A percentile compares a stretch with the other conserved stretches of the same genome.
Conservation (phyloP, 2,329 filamentous ascomycete species). For the Bipolaris oryzae region DNA sequence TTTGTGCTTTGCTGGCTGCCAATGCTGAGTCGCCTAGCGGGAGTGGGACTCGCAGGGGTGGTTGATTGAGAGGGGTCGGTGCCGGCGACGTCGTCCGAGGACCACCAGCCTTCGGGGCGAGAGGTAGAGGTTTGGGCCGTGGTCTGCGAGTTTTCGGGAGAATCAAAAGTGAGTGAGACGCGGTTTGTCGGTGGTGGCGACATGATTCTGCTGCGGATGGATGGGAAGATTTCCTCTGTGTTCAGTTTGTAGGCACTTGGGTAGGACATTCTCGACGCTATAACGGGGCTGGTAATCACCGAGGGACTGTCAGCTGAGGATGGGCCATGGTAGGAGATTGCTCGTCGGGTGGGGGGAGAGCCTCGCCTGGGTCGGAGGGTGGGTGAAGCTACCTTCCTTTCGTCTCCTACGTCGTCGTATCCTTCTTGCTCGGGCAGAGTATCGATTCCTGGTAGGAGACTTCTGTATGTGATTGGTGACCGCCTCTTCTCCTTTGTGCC, state of each 20-base stretch:
- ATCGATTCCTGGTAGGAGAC: conserved; percentile 34
- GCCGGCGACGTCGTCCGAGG: conserved; percentile 45
- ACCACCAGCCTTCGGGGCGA: conserved; percentile 50
- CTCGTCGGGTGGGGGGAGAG: conserved; percentile 26
- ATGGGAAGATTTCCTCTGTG: conserved; percentile 22
- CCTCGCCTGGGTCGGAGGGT: conserved; percentile 28
- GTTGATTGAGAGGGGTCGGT: conserved; percentile 34
- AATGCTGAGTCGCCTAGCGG: conserved; percentile 25
- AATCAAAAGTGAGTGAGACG: conserved; percentile 20
- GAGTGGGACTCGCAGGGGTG: conserved; percentile 20
- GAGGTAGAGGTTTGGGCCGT: conserved; percentile 40
- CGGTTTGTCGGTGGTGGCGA: conserved; percentile 30
- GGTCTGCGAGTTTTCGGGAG: conserved; percentile 35
- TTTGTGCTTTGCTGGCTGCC: conserved; percentile 38
- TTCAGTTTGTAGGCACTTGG: conserved; percentile 9
- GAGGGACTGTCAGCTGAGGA: conserved; percentile 2
- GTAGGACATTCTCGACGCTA: conserved; percentile 14
- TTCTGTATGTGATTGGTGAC: conserved; percentile 37
- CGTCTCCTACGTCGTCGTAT: conserved; percentile 38
- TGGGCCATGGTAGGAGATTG: conserved; percentile 16
- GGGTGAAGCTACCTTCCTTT: conserved; percentile 32
- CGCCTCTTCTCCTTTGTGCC: conserved; percentile 31
- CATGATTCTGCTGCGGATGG: conserved; percentile 25
- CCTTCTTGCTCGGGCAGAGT: conserved; percentile 26
- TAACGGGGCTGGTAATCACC: conserved; percentile 9